Conservation (phyloP, 306 rosid genomes). For the Calophaca sinica region DNA sequence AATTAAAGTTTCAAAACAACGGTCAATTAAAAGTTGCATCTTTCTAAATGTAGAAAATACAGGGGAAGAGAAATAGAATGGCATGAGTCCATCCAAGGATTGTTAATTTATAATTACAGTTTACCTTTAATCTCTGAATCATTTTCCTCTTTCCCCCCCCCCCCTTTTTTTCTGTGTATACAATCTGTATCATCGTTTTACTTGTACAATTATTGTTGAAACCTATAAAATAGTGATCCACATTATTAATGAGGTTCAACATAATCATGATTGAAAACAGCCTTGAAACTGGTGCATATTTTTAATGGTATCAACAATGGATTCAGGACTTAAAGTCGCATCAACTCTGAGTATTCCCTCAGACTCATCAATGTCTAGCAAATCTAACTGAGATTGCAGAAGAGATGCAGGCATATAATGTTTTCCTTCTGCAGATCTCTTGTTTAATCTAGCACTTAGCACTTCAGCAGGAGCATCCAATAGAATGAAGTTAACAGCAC, state of each 20-base stretch:
- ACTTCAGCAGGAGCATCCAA: constrained; percentile 76
- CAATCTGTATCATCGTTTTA: neutral
- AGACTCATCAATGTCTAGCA: constrained; percentile 69
- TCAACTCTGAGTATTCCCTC: constrained; percentile 72
- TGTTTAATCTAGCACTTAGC: constrained; percentile 58
- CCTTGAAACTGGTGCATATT: constrained; percentile 30
- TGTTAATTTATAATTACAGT: neutral
- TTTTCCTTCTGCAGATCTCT: constrained; percentile 74
- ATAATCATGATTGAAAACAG: constrained; percentile 21
- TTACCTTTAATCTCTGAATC: neutral
- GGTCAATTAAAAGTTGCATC: neutral
- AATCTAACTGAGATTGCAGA: constrained; percentile 77
- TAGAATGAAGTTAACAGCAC: constrained; percentile 67
- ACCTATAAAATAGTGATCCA: neutral
- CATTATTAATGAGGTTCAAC: constrained; percentile 13
- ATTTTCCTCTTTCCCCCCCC: too few species aligned
- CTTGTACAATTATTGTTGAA: neutral
- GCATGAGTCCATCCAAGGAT: neutral
- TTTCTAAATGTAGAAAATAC: neutral
- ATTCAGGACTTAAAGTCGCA: constrained; percentile 60
- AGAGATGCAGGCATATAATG: constrained; percentile 91
- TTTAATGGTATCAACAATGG: constrained; percentile 49
- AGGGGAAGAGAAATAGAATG: neutral
- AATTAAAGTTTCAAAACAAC: neutral
- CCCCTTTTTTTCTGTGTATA: too few species aligned